Evolutionary conservation across 2,329 filamentous ascomycete species (phyloP).

Genomic region (Chaetothyriales sp.): DNA sequence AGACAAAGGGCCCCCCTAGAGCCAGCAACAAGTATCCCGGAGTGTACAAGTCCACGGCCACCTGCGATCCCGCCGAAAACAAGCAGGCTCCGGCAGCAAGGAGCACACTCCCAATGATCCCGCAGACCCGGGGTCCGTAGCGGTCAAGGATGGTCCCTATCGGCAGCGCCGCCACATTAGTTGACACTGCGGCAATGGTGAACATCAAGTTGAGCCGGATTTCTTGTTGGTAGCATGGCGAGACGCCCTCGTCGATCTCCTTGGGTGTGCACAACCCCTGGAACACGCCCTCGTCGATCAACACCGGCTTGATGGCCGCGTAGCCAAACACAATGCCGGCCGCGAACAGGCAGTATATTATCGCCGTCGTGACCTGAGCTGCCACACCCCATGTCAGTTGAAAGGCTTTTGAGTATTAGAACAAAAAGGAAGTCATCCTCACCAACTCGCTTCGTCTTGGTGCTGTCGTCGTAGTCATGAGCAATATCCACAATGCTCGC

Average conservation of each 20-base stretch:
- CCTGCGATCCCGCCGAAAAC: constrained; percentile 49
- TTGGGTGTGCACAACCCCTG: constrained; percentile 44
- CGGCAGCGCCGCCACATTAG: constrained; percentile 73
- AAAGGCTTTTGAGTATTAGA: neutral
- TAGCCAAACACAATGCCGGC: constrained; percentile 74
- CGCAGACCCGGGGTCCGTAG: constrained; percentile 63
- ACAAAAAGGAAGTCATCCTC: constrained; percentile 16
- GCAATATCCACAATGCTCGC: constrained; percentile 11
- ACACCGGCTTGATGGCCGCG: constrained; percentile 66
- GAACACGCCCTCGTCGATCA: constrained; percentile 60
- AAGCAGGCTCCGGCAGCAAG: constrained; percentile 55
- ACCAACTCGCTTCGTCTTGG: constrained; percentile 38
- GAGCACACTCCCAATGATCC: constrained; percentile 54
- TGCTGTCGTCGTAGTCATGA: constrained; percentile 29
- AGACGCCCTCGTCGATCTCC: constrained; percentile 34
- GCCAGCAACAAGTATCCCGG: constrained; percentile 62
- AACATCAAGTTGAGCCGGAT: constrained; percentile 74
- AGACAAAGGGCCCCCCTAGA: constrained; percentile 65
- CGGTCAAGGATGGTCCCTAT: constrained; percentile 73
- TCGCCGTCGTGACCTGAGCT: constrained; percentile 56
- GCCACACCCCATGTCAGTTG: constrained; percentile 5
- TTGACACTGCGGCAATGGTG: constrained; percentile 72
- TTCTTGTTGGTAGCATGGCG: constrained; percentile 44
- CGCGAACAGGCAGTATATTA: constrained; percentile 60
- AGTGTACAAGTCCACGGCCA: constrained; percentile 61